These are phyloP conservation scores for Podospora sp. DNA, from an alignment of 495 filamentous ascomycete genomes.

Conservation along the genomic window DNA sequence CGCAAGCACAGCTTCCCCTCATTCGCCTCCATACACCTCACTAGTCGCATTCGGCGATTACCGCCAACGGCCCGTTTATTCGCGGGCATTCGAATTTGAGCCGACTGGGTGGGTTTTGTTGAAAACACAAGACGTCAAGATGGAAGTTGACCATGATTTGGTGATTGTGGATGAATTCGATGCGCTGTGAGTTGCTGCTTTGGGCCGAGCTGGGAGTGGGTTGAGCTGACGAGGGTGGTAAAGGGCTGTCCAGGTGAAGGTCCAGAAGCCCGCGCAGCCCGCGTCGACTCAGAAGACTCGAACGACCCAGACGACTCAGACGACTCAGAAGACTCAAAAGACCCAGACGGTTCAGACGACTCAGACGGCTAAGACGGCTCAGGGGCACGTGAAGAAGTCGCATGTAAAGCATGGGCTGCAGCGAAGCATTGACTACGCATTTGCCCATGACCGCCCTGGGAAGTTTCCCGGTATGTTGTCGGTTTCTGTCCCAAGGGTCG, in stretches of 20 bases:
- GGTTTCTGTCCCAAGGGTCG: neutral
- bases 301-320: neutral
- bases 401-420: slow-evolving; percentile 11
- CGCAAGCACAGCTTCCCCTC: neutral
- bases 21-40: neutral
- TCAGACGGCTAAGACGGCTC: too few relatives aligned
- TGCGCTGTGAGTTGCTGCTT: slow-evolving; percentile 40
- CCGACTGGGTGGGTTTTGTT: neutral
- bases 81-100: too few relatives aligned
- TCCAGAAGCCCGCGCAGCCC: slow-evolving; percentile 14
- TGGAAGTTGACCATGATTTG: slow-evolving; percentile 37
- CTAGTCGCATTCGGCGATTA: too few relatives aligned
- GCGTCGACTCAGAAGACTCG: neutral
- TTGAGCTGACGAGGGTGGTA: neutral
- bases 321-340: neutral
- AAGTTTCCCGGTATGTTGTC: slow-evolving; percentile 34
- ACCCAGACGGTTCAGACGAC: neutral
- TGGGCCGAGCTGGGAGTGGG: neutral
- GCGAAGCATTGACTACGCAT: slow-evolving; percentile 16
- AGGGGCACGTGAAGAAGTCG: slow-evolving; percentile 9
- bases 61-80: too few relatives aligned
- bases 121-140: slow-evolving; percentile 4
- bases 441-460: slow-evolving; percentile 21
- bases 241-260: slow-evolving; percentile 24
- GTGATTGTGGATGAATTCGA: slow-evolving; percentile 52